phyloP scores from a whole-genome alignment of 2,329 filamentous ascomycete species.

The Myriosclerotinia curreyana region DNA sequence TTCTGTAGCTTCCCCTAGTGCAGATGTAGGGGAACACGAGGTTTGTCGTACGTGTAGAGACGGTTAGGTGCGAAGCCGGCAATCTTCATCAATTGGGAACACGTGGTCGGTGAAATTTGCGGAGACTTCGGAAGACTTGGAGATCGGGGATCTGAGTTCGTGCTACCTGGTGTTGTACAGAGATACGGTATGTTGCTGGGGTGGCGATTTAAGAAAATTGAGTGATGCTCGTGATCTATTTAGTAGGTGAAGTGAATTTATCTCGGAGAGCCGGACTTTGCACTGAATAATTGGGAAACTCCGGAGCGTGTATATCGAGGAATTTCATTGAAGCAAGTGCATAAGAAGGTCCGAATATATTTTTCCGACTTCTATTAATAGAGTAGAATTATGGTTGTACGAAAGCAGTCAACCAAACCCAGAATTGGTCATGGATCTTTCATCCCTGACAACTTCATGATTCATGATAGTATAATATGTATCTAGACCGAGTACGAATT shows the following conservation, averaged over 20 bases:
- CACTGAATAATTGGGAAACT: background rate
- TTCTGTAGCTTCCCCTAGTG: constrained; percentile 14
- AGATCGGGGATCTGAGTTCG: constrained; percentile 17
- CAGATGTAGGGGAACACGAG: constrained; percentile 17
- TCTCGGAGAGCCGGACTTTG: background rate
- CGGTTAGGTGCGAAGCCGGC: constrained; percentile 20
- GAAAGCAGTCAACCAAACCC: background rate
- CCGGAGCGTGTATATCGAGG: background rate
- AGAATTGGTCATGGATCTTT: background rate
- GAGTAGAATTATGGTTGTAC: background rate
- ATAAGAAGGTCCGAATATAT: background rate
- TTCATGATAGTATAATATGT: background rate
- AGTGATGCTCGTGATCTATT: background rate
- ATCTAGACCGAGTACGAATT: background rate
- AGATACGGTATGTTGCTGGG: constrained; percentile 12
- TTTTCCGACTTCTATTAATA: background rate
- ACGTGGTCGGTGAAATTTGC: constrained; percentile 19
- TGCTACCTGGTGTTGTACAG: constrained; percentile 3
- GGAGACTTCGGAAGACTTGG: constrained; percentile 12
- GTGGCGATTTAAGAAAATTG: background rate
- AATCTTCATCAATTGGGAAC: constrained; percentile 18
- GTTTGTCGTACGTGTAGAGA: constrained; percentile 17
- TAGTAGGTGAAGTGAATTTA: background rate
- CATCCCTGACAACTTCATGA: background rate
- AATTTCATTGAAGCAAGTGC: background rate